A percentile compares a stretch with the other conserved stretches of the same genome.
Evolutionary conservation across 140 eudicot species (phyloP).

Genomic region (Flaveria floridana): DNA sequence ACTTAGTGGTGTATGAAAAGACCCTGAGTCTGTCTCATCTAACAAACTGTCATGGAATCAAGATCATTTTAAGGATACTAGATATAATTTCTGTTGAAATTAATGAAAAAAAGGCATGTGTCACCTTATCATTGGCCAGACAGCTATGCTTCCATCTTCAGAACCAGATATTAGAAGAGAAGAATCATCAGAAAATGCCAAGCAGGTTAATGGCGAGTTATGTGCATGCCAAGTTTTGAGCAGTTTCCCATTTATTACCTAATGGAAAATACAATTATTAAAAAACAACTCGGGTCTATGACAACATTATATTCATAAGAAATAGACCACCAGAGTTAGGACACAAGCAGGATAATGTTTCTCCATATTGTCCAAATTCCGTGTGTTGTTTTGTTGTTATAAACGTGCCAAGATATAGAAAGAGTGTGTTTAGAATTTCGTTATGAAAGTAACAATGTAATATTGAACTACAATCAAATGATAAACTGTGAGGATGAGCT

Average conservation of each 20-base stretch:
- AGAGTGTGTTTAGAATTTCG: neutral
- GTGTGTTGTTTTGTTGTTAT: neutral
- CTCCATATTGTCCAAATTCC: neutral
- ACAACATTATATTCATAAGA: neutral
- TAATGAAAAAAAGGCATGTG: neutral
- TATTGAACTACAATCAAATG: neutral
- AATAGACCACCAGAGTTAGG: neutral
- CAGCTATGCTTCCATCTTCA: constrained; percentile 48
- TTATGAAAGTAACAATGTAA: neutral
- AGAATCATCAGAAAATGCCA: constrained; percentile 46
- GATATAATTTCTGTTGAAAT: neutral
- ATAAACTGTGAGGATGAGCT: neutral
- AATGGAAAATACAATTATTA: constrained; percentile 3
- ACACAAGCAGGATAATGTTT: neutral
- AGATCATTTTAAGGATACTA: neutral
- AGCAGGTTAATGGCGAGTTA: constrained; percentile 37
- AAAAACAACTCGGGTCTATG: neutral
- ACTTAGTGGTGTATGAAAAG: constrained; percentile 32
- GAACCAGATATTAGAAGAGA: constrained; percentile 57
- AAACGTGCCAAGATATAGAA: neutral
- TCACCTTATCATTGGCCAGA: constrained; percentile 51
- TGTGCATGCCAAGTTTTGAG: constrained; percentile 53
- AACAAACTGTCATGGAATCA: constrained; percentile 39
- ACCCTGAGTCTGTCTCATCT: constrained; percentile 31
- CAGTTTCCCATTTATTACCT: constrained; percentile 48